Conservation (phyloP, 495 filamentous ascomycete genomes). For the Penicillium pulvis region DNA sequence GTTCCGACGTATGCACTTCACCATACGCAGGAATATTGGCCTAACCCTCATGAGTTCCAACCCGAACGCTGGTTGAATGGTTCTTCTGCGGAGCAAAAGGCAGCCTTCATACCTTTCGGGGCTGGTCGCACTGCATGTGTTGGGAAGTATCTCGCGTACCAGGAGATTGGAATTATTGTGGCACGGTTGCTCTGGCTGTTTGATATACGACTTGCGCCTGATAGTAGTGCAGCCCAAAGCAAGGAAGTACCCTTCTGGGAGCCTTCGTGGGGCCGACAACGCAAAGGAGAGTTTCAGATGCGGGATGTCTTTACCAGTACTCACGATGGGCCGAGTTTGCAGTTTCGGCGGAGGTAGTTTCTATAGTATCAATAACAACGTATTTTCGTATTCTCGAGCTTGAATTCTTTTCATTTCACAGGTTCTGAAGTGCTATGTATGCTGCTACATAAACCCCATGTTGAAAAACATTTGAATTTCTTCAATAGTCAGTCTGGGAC, state of each 20-base stretch:
- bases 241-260: not conserved
- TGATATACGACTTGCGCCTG: not conserved
- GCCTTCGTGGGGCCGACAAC: not conserved
- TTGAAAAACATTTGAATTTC: no score
- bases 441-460: no score
- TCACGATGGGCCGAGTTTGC: not conserved
- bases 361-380: not conserved
- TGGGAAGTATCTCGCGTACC: conserved; percentile 59
- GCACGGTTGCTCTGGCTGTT: not conserved
- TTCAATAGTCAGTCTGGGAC: not conserved
- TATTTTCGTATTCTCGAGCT: no score
- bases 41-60: conserved; percentile 28
- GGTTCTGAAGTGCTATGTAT: no score
- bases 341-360: not conserved
- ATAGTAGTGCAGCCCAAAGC: no score
- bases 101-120: conserved; percentile 58
- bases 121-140: conserved; percentile 60
- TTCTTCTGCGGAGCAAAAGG: conserved; percentile 9
- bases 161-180: conserved; percentile 10
- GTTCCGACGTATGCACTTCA: conserved; percentile 33
- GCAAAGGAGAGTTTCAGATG: not conserved
- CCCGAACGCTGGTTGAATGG: conserved; percentile 35
- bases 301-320: not conserved
- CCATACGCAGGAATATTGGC: conserved; percentile 28
- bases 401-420: no score